Evolutionary conservation across 345 rosid species (phyloP), one percentile per base, ranked within the genome.

Genomic region (Eucalyptus virginea): DNA sequence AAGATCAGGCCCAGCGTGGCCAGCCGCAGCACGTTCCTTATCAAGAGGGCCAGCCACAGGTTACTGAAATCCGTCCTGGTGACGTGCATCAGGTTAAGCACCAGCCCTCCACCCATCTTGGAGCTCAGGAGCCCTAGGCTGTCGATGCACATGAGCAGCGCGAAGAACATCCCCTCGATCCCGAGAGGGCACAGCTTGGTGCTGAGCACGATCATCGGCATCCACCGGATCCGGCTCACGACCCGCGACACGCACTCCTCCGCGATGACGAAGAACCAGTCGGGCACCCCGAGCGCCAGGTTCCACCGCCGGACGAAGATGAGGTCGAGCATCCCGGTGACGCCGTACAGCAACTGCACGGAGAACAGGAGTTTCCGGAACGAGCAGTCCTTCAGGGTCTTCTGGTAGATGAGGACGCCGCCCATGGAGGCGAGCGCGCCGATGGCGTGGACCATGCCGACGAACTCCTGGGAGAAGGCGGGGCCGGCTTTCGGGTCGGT

Each of bases 381-480:
- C n/a, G 96, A 94, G 54, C 91, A 88, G 92, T 94, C 77, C 89
- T 95, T 97, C 21, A 97, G 94, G 83, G 87, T 90, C 93, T 97
- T 96, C 90, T 97, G 97, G 89, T 97, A 97, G 92, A 97, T 92
- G 67, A 96, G 89, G 87, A 97, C 97, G 40, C 99, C 98, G 42
- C 90, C 90, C 86, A 96, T 96, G 24, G 99, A 97, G 88, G 99
- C 98, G 80, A 95, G 81, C 19, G 99, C 97, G 54, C 98, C 98
- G 1, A 96, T 81, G 32, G 98, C 97, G 40, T 94, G 93, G 81
- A 96, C 93, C 28, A 93, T 15, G 50, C 99, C 98, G 28, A 97
- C 93, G 65, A 96, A 96, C 90, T 96, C 96, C 96, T 97, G 97
- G 37, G 99, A 96, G 88, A 96, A 95, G 81, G 95, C 98, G 9